Conservation (phyloP, 2,329 filamentous ascomycete species). For the Penicillium paneum region DNA sequence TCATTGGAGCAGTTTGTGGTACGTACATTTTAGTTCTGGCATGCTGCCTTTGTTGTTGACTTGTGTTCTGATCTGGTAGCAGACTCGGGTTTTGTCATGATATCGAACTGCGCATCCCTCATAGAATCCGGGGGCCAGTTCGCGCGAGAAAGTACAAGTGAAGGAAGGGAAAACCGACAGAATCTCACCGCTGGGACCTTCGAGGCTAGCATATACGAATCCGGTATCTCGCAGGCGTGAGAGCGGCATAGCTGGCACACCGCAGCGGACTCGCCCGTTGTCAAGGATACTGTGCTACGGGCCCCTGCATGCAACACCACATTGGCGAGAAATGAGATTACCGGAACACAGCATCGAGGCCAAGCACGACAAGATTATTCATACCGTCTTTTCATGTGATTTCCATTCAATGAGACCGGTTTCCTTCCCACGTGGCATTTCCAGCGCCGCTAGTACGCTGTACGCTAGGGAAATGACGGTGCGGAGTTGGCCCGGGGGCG, state of each 20-base stretch:
- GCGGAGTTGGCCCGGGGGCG: not conserved
- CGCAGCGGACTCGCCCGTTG: conserved; percentile 7
- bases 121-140: not conserved
- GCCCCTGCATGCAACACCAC: conserved; percentile 6
- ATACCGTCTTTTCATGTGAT: conserved; percentile 17
- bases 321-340: not conserved
- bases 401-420: conserved; percentile 10
- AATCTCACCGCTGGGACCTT: not conserved
- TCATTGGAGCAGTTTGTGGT: conserved; percentile 54
- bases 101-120: not conserved
- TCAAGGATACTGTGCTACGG: not conserved
- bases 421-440: conserved; percentile 19
- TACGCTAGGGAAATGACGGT: not conserved
- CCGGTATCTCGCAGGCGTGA: not conserved
- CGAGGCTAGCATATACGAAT: not conserved
- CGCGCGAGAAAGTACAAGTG: not conserved
- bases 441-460: conserved; percentile 1
- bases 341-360: not conserved
- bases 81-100: conserved; percentile 36
- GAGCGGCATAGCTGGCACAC: conserved; percentile 9
- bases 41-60: conserved; percentile 9
- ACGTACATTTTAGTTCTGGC: conserved; percentile 21
- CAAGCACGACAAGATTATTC: conserved; percentile 6
- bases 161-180: not conserved
- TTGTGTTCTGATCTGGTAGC: conserved; percentile 22